Conservation (phyloP, 2,329 filamentous ascomycete species). For the Orbilia brochopaga region DNA sequence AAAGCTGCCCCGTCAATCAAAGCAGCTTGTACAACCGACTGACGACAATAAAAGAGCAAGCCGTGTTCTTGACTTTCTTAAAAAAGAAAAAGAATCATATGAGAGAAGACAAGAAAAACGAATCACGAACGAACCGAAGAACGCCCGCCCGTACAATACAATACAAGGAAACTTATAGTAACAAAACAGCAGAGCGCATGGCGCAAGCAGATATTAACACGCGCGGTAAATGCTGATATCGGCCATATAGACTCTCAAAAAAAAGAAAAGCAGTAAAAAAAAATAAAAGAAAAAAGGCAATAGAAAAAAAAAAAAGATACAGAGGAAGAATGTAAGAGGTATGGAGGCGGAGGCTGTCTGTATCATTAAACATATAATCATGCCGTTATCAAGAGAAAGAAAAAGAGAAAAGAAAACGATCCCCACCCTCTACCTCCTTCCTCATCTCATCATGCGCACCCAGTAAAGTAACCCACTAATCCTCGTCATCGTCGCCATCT, state of each 20-base stretch:
- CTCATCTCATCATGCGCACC: constrained; percentile 4
- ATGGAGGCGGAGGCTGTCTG: neutral
- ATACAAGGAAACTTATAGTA: constrained; percentile 1
- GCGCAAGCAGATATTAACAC: constrained; percentile 41
- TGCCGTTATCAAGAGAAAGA: constrained; percentile 14
- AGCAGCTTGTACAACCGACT: no score
- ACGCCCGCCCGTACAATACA: neutral
- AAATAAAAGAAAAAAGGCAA: constrained; percentile 2
- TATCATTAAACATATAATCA: constrained; percentile 50
- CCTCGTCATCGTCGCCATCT: constrained; percentile 32
- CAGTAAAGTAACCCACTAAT: constrained; percentile 1
- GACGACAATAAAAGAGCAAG: neutral
- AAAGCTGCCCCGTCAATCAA: no score
- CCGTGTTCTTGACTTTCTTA: neutral
- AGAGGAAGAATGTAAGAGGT: neutral
- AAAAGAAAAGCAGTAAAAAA: constrained; percentile 11
- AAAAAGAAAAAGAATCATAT: no score
- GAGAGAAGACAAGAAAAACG: neutral
- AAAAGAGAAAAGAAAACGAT: constrained; percentile 9
- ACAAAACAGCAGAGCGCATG: constrained; percentile 18
- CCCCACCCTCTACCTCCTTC: neutral
- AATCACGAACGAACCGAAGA: neutral
- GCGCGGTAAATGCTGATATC: constrained; percentile 15
- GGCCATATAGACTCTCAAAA: neutral
- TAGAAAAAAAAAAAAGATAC: neutral